Base-by-base conservation (phyloP, 768 basidiomycete species). In the Lentinus tigrinus region DNA sequence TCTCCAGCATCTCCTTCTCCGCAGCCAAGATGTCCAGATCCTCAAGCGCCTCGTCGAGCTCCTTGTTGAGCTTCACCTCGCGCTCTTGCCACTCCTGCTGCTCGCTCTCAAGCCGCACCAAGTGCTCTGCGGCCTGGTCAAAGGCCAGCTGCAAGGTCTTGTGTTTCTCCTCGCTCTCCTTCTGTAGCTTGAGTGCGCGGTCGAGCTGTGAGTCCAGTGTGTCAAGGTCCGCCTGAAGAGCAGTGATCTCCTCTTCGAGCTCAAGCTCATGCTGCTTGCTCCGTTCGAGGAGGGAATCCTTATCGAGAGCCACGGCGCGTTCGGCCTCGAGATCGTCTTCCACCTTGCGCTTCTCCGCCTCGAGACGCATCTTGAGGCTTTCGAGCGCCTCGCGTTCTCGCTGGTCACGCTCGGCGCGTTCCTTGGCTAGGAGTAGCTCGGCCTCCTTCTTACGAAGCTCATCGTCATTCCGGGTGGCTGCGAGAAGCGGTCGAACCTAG, bases 401-500 rank as follows among this genome's bases (percentile, higher is more conserved):
- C 64, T 89, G 85, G 57, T 98, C 96, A 27, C 89, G 82, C 68
- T 95, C 93, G 0, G 93, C 93, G 8, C 90, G 79, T 67, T 97
- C 94, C 67, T 87, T 89, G 53, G 86, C 82, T 47, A 94, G 75
- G 1, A 82, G 76, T 13, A 98, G 76, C 67, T 99, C 97, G 1
- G 85, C 78, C 54, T 94, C 91, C 71, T 96, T 96, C 72, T 84
- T 82, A 16, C 90, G 82, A 5, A 98, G 81, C 69, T 96, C 96
- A 39, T 95, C 94, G 67, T 98, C 96, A 61, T 85, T 90, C 17
- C 94, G 80, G 1, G 96, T 96, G 0, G 95, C 95, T 21, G 93
- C 93, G 28, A 99, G 81, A 14, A 98, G 72, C 0, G 97, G 97
- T 34, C 95, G 90, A 19, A 99, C 87, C 89, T 91, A 46, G 8